Evolutionary conservation across 2,329 filamentous ascomycete genomes (phyloP), one percentile per base, ranked within the genome.

Genomic region (Colletotrichum falcatum): DNA sequence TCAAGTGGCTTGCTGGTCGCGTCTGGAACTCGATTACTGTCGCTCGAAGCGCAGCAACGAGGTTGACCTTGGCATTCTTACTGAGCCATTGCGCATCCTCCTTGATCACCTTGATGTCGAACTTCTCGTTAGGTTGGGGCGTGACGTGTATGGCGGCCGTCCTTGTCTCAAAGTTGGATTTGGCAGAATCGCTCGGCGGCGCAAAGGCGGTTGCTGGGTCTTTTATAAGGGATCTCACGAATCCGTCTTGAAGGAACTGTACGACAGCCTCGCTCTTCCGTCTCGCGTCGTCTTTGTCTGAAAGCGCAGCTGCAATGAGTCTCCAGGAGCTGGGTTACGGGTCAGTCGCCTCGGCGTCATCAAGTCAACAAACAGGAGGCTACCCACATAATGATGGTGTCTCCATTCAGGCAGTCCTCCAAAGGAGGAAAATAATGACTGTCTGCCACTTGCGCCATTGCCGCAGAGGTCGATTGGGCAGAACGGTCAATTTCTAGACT

Each of bases 131-230:
- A 16, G 88, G 84, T 6, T 88, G 88, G 23, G 92, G 90, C 1
- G 93, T 89, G 59, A 94, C 89, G 78, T 97, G 92, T 72, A 98
- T 97, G 6, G 94, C 92, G 28, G 94, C 92, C 0, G 93, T 97
- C 80, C 91, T 94, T 26, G 92, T 92, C 71, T 97, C 92, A 77
- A 97, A 97, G 23, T 88, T 87, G 74, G 88, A 86, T 80, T 91
- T 93, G 37, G 92, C 88, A 75, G 89, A 85, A 61, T 89, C 78
- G 73, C 87, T 89, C 1, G 91, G 84, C 73, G 86, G 76, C 68
- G 88, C 83, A 79, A 95, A 97, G 51, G 91, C 89, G 73, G 86
- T 86, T 76, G 90, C 86, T 33, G 93, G 92, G 65, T 88, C 87
- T 74, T 88, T 89, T 68, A 98, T 87, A 68, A 95, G 84, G 65